Base-by-base conservation (phyloP, 441 rosid genomes). In the Gossypium davidsonii region DNA sequence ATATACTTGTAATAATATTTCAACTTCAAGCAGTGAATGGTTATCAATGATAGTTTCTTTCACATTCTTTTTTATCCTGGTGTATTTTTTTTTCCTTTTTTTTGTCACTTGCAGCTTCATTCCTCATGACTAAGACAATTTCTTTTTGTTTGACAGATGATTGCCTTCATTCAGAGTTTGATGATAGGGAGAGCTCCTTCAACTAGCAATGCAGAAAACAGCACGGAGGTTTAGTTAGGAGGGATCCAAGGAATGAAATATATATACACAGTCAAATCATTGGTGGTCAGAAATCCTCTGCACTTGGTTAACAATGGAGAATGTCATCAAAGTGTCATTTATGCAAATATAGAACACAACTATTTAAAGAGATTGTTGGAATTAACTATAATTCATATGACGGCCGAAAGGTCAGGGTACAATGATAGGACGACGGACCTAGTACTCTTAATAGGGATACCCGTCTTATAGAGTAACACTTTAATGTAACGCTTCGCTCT, bases 91-190 rank as follows among this genome's bases (percentile, higher is more conserved):
- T 12, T 55, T 28, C 0, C 3, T 2, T 28, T 31, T 3, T 28
- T 28, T 28, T 4, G 1, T 25, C 42, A 4, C 6, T 37, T 20
- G 53, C 53, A 64, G 31, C 23, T 42, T 64, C 52, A 17, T 59
- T 74, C 55, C 17, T 15, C 9, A 12, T 26, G 26, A 56, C 52
- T 9, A 10, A 63, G 15, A 15, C 5, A 39, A 11, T 7, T 48
- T 46, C n/a, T 0, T 62, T 34, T 56, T 7, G 34, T 58, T 39
- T 72, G 1, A 63, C 89, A 91, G 98, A 79, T 91, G 91, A 71
- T 90, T 12, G 93, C 88, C 49, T 88, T 93, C 76, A 37, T 87
- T 72, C 96, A 87, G 73, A 89, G 94, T 80, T 71, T 89, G 63
- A 70, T 83, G 81, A 90, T 91, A 26, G 77, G 74, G 68, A 67